A percentile compares a stretch with the other conserved stretches of the same genome.
Conservation (phyloP, 139 green algal species). For the Gonium pectorale region DNA sequence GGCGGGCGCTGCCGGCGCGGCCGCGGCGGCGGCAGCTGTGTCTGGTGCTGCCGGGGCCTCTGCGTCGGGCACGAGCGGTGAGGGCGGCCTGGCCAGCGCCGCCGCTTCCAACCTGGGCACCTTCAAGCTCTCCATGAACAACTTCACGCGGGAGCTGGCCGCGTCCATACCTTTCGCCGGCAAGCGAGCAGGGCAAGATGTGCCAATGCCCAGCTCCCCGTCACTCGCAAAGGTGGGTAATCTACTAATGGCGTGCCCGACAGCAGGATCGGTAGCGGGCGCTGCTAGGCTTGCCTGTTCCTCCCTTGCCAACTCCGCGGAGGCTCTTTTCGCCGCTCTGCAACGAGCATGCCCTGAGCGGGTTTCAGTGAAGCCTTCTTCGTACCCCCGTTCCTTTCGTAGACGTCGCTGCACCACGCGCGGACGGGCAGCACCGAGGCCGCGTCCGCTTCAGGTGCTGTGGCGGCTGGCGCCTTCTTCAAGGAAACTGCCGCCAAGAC, state of each 20-base stretch:
- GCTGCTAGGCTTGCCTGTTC: no score
- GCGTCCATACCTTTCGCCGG: conserved; percentile 26
- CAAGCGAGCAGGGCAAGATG: not conserved
- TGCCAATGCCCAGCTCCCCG: not conserved
- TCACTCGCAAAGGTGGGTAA: not conserved
- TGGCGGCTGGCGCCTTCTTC: conserved; percentile 10
- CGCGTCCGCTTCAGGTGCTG: not conserved
- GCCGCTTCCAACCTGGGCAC: conserved; percentile 51
- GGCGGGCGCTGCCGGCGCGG: not conserved
- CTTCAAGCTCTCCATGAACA: conserved; percentile 57
- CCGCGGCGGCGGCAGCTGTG: not conserved
- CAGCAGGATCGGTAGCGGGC: no score
- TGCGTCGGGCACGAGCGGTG: not conserved
- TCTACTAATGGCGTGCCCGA: not conserved
- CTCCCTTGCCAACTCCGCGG: no score
- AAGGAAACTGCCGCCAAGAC: conserved; percentile 31
- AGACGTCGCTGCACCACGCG: not conserved
- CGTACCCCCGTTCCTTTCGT: not conserved
- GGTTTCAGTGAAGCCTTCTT: not conserved
- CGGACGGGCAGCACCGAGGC: not conserved
- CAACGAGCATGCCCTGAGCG: no score
- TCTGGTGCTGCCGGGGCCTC: not conserved
- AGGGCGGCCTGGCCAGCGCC: not conserved
- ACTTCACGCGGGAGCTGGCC: conserved; percentile 59
- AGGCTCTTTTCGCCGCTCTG: no score